Evolutionary conservation across 2,329 filamentous ascomycete genomes (phyloP), one percentile per base, ranked within the genome.

Genomic region (Trichoderma hamatum): DNA sequence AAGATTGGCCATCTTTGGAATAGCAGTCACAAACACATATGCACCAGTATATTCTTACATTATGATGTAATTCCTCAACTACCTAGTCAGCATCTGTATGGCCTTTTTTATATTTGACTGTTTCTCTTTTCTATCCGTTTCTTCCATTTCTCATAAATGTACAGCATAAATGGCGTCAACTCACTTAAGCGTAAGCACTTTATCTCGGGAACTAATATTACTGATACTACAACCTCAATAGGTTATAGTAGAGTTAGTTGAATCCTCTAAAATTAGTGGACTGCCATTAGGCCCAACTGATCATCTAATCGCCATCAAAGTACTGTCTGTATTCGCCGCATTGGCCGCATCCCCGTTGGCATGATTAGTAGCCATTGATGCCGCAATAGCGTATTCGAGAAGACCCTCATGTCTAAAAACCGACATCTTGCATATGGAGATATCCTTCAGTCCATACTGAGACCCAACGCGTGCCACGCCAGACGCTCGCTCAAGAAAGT

Each of bases 401-500:
- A 51, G 59, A 13, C 10, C 14, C 39, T 21, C 16, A 9, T 51
- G n/a, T 28, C 6, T 10, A 49, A 5, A 16, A 28, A 14, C 19
- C 26, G 30, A 24, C 34, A 28, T 60, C 24, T 28, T 43, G 16
- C 39, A 9, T 43, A 19, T n/a, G 14, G 39, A 43, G 39, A n/a
- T 36, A 5, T 11, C 13, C n/a, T 43, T 5, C 39, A 7, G 34
- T 36, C 3, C 34, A 34, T 19, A 39, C 19, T 43, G 24, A 34
- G 16, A 28, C 2, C 54, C 19, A 34, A 62, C 3, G 10, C 24
- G 39, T 28, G 28, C 60, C 43, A 16, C 28, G n/a, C 21, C 5
- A 32, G 21, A 43, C 34, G 36, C n/a, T 3, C 30, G 6, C 21
- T 36, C 49, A 68, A 43, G 65, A 68, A 68, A 68, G 65, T 28